A percentile compares a stretch with the other conserved stretches of the same genome.
Conservation (phyloP, 2,329 filamentous ascomycete genomes). For the Immersiporthe knoxdaviesiana region DNA sequence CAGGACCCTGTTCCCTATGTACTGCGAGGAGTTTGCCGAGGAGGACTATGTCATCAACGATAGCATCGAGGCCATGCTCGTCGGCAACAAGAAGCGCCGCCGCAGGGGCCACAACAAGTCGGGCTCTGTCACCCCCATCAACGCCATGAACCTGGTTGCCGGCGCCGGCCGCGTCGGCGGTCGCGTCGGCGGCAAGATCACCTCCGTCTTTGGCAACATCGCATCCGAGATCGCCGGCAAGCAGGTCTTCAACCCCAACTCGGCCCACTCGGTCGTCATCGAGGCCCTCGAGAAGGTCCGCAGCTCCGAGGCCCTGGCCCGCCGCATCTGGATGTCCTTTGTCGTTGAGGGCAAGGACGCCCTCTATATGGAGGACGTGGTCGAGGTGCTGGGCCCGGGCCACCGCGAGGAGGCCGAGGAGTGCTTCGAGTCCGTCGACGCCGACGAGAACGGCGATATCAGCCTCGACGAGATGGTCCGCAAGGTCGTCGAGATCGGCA, state of each 20-base stretch:
- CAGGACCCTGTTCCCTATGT: constrained; percentile 84
- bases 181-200: constrained; percentile 89
- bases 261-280: constrained; percentile 85
- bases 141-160: constrained; percentile 65
- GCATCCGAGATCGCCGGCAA: constrained; percentile 95
- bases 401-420: constrained; percentile 81
- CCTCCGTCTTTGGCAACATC: constrained; percentile 88
- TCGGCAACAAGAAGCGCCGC: constrained; percentile 49
- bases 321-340: constrained; percentile 97
- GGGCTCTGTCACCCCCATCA: constrained; percentile 72
- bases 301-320: constrained; percentile 89
- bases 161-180: constrained; percentile 81
- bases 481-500: constrained; percentile 80
- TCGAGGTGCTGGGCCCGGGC: constrained; percentile 80
- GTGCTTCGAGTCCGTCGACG: constrained; percentile 79
- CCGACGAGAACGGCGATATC: constrained; percentile 90
- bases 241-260: constrained; percentile 90
- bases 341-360: constrained; percentile 86
- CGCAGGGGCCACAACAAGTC: constrained; percentile 45
- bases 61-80: constrained; percentile 70
- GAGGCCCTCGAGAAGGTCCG: constrained; percentile 83
- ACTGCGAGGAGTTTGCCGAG: constrained; percentile 86
- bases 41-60: constrained; percentile 94
- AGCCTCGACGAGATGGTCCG: constrained; percentile 94
- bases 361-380: constrained; percentile 78